A percentile compares a stretch with the other conserved stretches of the same genome.
Evolutionary conservation across 164 flowering plant species (phyloP).

Genomic region (Warburgia ugandensis): DNA sequence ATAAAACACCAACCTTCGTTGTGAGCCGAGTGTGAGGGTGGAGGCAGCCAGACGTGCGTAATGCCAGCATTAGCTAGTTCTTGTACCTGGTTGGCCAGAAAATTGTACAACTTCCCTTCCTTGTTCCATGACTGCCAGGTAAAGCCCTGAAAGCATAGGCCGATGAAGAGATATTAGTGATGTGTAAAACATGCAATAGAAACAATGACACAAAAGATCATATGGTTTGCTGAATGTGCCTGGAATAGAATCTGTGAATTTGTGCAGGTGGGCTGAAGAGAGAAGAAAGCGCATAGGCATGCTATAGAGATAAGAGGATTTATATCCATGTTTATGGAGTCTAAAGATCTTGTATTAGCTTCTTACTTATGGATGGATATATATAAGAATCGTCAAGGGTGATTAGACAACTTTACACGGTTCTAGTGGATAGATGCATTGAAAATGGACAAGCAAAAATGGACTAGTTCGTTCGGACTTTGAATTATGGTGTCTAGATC

Average conservation of each 20-base stretch:
- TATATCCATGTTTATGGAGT: too few species aligned
- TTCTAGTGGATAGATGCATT: too few species aligned
- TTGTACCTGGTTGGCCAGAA: constrained; percentile 25
- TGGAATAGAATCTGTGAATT: constrained; percentile 10
- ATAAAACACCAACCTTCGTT: constrained; percentile 35
- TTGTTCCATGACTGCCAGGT: constrained; percentile 66
- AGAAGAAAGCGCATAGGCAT: background rate
- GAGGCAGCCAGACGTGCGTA: constrained; percentile 84
- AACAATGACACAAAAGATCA: too few species aligned
- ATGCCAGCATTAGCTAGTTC: constrained; percentile 54
- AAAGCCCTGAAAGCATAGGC: constrained; percentile 43
- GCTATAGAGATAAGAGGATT: too few species aligned
- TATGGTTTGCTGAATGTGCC: background rate
- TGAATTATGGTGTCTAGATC: too few species aligned
- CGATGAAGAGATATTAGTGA: background rate
- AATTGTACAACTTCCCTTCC: constrained; percentile 58
- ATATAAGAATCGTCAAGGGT: too few species aligned
- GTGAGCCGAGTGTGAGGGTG: constrained; percentile 57
- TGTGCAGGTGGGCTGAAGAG: background rate
- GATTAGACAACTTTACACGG: too few species aligned
- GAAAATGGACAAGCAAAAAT: too few species aligned
- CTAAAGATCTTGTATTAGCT: too few species aligned
- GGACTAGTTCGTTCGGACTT: too few species aligned
- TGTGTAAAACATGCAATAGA: background rate
- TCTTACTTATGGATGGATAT: too few species aligned